Conservation (phyloP, 75 land plant species). For the Pinus tabuliformis region DNA sequence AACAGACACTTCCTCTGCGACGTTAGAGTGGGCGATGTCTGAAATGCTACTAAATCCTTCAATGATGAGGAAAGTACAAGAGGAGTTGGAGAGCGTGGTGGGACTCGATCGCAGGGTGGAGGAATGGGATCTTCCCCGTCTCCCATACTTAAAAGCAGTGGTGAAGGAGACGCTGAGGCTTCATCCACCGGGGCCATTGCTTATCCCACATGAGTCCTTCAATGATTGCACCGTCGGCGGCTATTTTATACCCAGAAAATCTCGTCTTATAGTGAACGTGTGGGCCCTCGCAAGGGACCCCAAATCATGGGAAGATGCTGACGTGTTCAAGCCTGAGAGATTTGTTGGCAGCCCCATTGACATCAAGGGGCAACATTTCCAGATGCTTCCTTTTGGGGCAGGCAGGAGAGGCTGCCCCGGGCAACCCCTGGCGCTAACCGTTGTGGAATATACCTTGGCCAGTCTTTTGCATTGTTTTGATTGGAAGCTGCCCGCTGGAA, state of each 20-base stretch:
- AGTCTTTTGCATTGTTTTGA: slow-evolving; percentile 33
- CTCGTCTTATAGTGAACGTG: background rate
- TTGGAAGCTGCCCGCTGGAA: slow-evolving; percentile 29
- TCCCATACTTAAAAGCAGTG: slow-evolving; percentile 30
- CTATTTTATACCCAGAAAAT: background rate
- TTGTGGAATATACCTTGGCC: slow-evolving; percentile 25
- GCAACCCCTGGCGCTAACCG: slow-evolving; percentile 17
- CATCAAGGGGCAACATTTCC: slow-evolving; percentile 12
- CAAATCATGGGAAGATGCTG: slow-evolving; percentile 30
- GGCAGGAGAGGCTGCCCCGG: slow-evolving; percentile 57
- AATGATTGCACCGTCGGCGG: background rate
- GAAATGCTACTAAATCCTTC: slow-evolving; percentile 40
- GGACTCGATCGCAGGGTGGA: slow-evolving; percentile 12
- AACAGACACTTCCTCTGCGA: slow-evolving; percentile 29
- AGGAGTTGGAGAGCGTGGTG: slow-evolving; percentile 28
- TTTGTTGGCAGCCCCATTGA: background rate
- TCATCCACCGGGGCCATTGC: slow-evolving; percentile 37
- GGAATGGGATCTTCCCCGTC: slow-evolving; percentile 22
- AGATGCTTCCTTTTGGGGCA: slow-evolving; percentile 49
- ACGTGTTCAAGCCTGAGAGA: slow-evolving; percentile 2
- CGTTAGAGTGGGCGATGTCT: slow-evolving; percentile 42
- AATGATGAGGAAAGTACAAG: slow-evolving; percentile 27
- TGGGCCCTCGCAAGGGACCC: slow-evolving; percentile 25
- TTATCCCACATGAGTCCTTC: slow-evolving; percentile 38
- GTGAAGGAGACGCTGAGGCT: slow-evolving; percentile 41